Evolutionary conservation across 2,329 filamentous ascomycete species (phyloP).

Genomic region (Alternaria consortialis): DNA sequence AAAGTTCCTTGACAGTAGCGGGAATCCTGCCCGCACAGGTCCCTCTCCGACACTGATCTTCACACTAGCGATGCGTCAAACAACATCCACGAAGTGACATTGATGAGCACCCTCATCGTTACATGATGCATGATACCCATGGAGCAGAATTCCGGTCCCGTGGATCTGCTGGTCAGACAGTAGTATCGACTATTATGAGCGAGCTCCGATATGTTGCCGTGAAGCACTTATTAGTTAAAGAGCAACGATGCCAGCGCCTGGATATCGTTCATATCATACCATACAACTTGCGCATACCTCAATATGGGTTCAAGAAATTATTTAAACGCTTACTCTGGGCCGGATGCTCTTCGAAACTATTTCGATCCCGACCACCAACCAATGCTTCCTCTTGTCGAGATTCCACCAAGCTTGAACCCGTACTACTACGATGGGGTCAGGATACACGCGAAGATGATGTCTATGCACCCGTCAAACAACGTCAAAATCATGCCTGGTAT

Average conservation of each 20-base stretch:
- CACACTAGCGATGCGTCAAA: neutral
- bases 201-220: neutral
- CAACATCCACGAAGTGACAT: slow-evolving; percentile 9
- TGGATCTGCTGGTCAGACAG: neutral
- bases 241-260: neutral
- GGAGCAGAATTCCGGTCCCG: neutral
- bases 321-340: slow-evolving; percentile 66
- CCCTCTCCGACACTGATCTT: neutral
- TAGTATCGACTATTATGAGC: neutral
- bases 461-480: slow-evolving; percentile 70
- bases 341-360: slow-evolving; percentile 66
- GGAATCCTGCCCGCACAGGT: neutral
- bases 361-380: slow-evolving; percentile 67
- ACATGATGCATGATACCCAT: neutral
- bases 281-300: neutral
- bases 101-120: slow-evolving; percentile 10
- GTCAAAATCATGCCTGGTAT: slow-evolving; percentile 69
- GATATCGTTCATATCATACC: neutral
- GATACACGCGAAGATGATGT: slow-evolving; percentile 74
- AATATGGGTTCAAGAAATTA: slow-evolving; percentile 22
- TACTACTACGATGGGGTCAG: slow-evolving; percentile 66
- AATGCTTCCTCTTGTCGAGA: slow-evolving; percentile 68
- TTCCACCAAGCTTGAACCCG: slow-evolving; percentile 66
- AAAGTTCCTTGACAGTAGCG: neutral
- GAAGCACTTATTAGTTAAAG: slow-evolving; percentile 1